Conservation (phyloP, 371 early-diverging fungal genomes). For the Mortierella sp. region DNA sequence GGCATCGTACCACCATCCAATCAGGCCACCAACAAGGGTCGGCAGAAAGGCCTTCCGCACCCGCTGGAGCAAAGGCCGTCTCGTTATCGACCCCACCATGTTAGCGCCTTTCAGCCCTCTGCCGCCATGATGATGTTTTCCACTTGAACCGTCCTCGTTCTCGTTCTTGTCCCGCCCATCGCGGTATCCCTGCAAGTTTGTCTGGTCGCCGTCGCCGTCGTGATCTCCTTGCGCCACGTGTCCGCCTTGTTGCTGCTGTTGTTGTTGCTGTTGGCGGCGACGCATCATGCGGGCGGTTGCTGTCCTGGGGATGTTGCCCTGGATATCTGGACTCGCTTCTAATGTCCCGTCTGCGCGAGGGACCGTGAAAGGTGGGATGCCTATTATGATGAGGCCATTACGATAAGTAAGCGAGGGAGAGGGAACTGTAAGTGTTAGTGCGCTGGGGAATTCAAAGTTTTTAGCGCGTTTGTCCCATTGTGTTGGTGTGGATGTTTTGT, state of each 20-base stretch:
- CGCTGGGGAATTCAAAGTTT: not conserved
- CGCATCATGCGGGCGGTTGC: constrained; percentile 42
- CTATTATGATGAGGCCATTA: constrained; percentile 1
- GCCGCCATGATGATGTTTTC: not conserved
- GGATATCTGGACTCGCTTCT: constrained; percentile 33
- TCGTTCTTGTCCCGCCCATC: constrained; percentile 17
- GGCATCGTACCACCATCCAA: constrained; percentile 49
- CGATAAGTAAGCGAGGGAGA: not conserved
- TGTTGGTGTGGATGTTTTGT: not conserved
- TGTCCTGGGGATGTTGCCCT: constrained; percentile 3
- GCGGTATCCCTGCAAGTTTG: constrained; percentile 35
- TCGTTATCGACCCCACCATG: constrained; percentile 15
- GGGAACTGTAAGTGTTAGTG: not conserved
- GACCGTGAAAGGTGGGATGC: constrained; percentile 52
- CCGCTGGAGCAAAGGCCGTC: constrained; percentile 29
- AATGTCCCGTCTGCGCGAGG: constrained; percentile 55
- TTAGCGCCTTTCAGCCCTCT: constrained; percentile 8
- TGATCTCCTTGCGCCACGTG: constrained; percentile 27
- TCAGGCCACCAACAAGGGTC: constrained; percentile 21
- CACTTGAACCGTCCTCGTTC: not conserved
- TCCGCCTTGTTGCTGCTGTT: constrained; percentile 2
- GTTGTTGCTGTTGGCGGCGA: constrained; percentile 28
- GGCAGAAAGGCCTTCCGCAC: constrained; percentile 36
- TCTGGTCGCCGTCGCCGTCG: constrained; percentile 46
- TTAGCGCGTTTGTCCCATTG: not conserved